Percentiles rank a stretch among this genome's conserved stretches.
phyloP scores from a whole-genome alignment of 2,329 filamentous ascomycete species.

The Exophiala spinifera region DNA sequence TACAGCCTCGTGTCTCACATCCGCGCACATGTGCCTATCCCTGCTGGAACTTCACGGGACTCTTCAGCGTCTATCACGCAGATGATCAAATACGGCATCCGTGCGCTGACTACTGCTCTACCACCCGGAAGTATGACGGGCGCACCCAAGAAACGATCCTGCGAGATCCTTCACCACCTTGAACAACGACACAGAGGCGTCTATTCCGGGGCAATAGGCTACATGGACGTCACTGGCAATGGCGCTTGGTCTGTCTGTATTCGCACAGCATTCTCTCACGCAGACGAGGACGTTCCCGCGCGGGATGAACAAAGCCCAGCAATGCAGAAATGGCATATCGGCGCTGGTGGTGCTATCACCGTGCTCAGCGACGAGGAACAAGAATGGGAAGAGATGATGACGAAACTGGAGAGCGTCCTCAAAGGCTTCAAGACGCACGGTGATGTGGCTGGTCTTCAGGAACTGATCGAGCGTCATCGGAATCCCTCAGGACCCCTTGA shows the following conservation, averaged over 20 bases:
- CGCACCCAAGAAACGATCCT: constrained; percentile 88
- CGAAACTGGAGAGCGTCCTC: constrained; percentile 57
- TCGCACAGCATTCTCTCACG: constrained; percentile 64
- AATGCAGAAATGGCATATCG: constrained; percentile 66
- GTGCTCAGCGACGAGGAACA: constrained; percentile 73
- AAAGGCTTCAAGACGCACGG: constrained; percentile 36
- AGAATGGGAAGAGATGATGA: constrained; percentile 89
- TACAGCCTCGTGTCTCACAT: constrained; percentile 90
- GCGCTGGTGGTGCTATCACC: constrained; percentile 87
- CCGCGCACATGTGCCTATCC: constrained; percentile 54
- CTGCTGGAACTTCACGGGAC: constrained; percentile 19
- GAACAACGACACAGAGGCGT: constrained; percentile 66
- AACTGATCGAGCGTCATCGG: not conserved
- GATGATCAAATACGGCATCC: constrained; percentile 32
- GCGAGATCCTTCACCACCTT: constrained; percentile 71
- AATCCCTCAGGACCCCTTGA: not conserved
- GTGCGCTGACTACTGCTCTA: constrained; percentile 69
- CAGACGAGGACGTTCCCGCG: constrained; percentile 21
- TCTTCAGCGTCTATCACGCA: constrained; percentile 16
- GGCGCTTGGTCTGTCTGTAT: constrained; percentile 94
- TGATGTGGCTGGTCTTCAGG: not conserved
- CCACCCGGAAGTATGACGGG: constrained; percentile 96
- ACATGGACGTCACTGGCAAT: constrained; percentile 78
- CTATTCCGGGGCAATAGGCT: constrained; percentile 87
- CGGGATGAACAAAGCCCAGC: constrained; percentile 15